These are phyloP conservation scores for Phytophthora cryptogea DNA, from an alignment of 352 stramenopile species.

Conservation along the genomic window DNA sequence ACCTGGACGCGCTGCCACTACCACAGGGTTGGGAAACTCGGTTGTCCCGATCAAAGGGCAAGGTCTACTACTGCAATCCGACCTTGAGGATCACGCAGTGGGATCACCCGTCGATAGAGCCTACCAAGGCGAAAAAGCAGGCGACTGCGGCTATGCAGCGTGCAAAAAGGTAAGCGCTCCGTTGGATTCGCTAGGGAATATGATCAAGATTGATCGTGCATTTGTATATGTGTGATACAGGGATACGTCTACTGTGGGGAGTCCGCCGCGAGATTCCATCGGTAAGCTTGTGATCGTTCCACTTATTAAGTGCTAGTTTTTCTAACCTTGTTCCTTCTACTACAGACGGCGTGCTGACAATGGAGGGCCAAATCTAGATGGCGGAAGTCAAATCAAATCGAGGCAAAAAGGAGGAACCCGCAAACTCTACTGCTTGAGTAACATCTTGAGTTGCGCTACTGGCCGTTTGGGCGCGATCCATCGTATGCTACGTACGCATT, in stretches of 20 bases:
- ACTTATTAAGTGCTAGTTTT: not conserved
- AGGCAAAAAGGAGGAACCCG: not conserved
- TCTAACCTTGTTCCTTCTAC: not conserved
- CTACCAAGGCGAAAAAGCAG: conserved; percentile 65
- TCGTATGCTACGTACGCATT: conserved; percentile 54
- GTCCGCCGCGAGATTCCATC: conserved; percentile 41
- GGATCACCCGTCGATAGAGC: conserved; percentile 77
- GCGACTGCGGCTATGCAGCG: conserved; percentile 47
- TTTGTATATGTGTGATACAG: conserved; percentile 25
- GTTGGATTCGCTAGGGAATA: not conserved
- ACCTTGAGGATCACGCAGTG: conserved; percentile 76
- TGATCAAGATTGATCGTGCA: conserved; percentile 12
- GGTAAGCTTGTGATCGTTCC: conserved; percentile 18
- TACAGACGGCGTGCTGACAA: conserved; percentile 45
- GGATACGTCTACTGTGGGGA: conserved; percentile 29
- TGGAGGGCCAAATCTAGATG: conserved; percentile 68
- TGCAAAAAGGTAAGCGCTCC: conserved; percentile 30
- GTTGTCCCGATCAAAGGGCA: conserved; percentile 82
- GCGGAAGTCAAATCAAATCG: not conserved
- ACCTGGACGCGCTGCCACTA: conserved; percentile 71
- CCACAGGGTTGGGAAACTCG: conserved; percentile 81
- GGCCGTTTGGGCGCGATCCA: conserved; percentile 44
- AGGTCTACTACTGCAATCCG: conserved; percentile 88
- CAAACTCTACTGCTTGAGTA: conserved; percentile 4
- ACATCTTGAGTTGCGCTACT: conserved; percentile 12